These are phyloP conservation scores for Ogataea minuta DNA, from an alignment of 805 yeast genomes.

Conservation along the genomic window DNA sequence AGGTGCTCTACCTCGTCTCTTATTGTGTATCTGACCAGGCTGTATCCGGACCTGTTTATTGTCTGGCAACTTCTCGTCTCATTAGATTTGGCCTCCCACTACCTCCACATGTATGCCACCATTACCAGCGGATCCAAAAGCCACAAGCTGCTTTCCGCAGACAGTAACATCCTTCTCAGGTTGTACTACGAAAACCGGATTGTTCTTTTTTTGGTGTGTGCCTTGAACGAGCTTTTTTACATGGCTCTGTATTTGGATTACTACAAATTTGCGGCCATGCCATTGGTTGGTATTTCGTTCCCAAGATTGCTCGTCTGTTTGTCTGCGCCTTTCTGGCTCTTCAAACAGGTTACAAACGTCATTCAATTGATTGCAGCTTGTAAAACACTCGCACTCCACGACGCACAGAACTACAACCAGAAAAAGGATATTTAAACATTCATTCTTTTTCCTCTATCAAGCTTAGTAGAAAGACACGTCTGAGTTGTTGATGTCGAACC, in stretches of 20 bases:
- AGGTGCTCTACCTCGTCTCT: constrained; percentile 95
- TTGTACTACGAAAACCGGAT: constrained; percentile 83
- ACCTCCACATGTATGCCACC: constrained; percentile 98
- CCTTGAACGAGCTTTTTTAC: constrained; percentile 89
- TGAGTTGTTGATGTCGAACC: constrained; percentile 18
- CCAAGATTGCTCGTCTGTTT: constrained; percentile 41
- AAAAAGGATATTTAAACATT: constrained; percentile 29
- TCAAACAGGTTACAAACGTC: constrained; percentile 87
- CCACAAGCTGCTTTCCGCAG: constrained; percentile 79
- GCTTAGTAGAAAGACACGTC: constrained; percentile 21
- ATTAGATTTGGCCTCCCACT: constrained; percentile 87
- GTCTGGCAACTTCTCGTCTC: constrained; percentile 83
- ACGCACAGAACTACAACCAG: constrained; percentile 49
- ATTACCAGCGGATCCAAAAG: constrained; percentile 72
- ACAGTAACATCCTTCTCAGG: constrained; percentile 68
- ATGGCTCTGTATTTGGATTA: constrained; percentile 81
- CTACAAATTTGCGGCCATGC: constrained; percentile 49
- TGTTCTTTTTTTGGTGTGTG: constrained; percentile 85
- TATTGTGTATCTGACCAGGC: constrained; percentile 77
- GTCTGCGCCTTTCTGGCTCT: constrained; percentile 82
- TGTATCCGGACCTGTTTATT: constrained; percentile 68
- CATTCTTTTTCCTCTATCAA: constrained; percentile 1
- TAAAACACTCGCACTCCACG: constrained; percentile 69
- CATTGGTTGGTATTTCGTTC: constrained; percentile 34
- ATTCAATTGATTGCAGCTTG: constrained; percentile 89